phyloP scores from a whole-genome alignment of 176 grass and related monocot genomes.

The Poa pratensis region DNA sequence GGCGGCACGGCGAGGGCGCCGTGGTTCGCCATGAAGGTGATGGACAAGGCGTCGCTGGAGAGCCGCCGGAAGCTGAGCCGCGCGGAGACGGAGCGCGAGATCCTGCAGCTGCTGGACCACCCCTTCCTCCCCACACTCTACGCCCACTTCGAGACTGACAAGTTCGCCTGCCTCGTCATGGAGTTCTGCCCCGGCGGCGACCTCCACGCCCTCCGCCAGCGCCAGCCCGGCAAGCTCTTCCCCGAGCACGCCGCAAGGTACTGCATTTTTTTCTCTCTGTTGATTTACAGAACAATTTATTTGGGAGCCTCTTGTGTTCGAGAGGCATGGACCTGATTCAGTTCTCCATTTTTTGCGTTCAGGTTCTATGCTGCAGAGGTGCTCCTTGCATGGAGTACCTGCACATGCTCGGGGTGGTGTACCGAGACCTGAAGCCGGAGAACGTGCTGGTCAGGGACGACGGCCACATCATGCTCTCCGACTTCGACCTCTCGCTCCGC shows the following conservation, averaged over 20 bases:
- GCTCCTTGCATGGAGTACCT: constrained; percentile 71
- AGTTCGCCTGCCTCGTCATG: constrained; percentile 92
- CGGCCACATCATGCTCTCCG: constrained; percentile 77
- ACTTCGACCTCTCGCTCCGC: constrained; percentile 73
- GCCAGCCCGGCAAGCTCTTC: constrained; percentile 69
- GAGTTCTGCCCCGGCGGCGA: constrained; percentile 97
- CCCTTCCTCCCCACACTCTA: constrained; percentile 73
- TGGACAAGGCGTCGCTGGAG: constrained; percentile 77
- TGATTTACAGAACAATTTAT: background rate
- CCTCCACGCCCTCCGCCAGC: constrained; percentile 85
- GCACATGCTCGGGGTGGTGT: constrained; percentile 76
- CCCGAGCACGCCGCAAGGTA: constrained; percentile 71
- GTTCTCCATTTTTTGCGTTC: background rate
- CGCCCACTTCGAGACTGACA: constrained; percentile 68
- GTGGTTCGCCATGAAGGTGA: constrained; percentile 73
- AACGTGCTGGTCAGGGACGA: constrained; percentile 71
- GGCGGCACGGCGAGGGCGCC: constrained; percentile 23
- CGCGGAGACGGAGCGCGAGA: constrained; percentile 64
- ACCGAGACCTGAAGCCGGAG: constrained; percentile 76
- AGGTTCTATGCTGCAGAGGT: constrained; percentile 72
- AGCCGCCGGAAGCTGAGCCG: constrained; percentile 67
- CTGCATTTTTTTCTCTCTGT: background rate
- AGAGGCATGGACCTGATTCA: background rate
- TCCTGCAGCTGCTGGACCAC: constrained; percentile 74
- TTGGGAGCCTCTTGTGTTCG: background rate